Conservation (phyloP, 345 rosid genomes). For the Luvunga scandens region DNA sequence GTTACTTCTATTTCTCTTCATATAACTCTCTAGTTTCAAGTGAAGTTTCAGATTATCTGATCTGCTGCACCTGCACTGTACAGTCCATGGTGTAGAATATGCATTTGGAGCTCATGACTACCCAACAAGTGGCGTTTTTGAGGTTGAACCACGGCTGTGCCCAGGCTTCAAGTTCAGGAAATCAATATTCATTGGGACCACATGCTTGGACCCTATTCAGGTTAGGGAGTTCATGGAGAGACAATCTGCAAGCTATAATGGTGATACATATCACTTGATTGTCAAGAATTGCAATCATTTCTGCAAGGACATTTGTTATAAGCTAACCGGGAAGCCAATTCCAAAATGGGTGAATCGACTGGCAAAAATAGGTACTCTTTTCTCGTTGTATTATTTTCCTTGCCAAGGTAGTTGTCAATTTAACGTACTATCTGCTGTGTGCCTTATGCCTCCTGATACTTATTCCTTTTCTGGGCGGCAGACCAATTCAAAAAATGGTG, state of each 20-base stretch:
- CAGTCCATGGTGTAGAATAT: constrained; percentile 94
- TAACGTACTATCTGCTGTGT: neutral
- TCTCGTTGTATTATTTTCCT: neutral
- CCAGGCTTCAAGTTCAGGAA: constrained; percentile 97
- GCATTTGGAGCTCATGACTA: constrained; percentile 98
- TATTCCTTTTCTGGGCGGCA: neutral
- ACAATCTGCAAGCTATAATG: constrained; percentile 69
- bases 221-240: constrained; percentile 88
- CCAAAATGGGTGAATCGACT: constrained; percentile 97
- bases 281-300: constrained; percentile 94
- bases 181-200: constrained; percentile 83
- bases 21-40: neutral
- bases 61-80: constrained; percentile 10
- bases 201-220: constrained; percentile 72
- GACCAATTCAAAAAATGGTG: neutral
- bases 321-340: constrained; percentile 66
- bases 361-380: constrained; percentile 67
- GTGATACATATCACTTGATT: constrained; percentile 87
- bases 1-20: neutral
- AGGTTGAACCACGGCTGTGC: constrained; percentile 88
- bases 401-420: neutral
- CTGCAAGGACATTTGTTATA: constrained; percentile 72
- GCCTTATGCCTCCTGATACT: neutral
- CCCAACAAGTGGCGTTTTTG: constrained; percentile 87
- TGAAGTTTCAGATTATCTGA: constrained; percentile 3